A percentile compares a stretch with the other conserved stretches of the same genome.
phyloP scores from a whole-genome alignment of 371 early-diverging fungal species.

The Coemansia sp. region DNA sequence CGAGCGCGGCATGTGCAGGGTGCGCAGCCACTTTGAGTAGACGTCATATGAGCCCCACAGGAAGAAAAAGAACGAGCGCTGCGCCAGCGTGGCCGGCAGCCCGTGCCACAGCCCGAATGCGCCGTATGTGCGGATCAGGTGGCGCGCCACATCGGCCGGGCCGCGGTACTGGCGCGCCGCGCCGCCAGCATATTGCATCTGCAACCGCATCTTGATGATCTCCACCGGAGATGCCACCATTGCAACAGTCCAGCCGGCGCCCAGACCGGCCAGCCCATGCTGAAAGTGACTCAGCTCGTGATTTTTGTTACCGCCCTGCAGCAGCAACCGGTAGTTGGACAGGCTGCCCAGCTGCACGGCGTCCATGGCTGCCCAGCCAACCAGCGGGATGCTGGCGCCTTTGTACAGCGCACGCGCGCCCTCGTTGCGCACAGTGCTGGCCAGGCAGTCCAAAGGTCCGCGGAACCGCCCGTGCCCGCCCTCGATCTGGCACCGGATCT shows the following conservation, averaged over 20 bases:
- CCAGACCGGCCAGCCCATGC: slow-evolving; percentile 71
- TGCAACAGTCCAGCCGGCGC: slow-evolving; percentile 83
- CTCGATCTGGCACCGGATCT: slow-evolving; percentile 72
- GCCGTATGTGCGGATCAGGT: slow-evolving; percentile 76
- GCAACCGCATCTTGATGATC: slow-evolving; percentile 74
- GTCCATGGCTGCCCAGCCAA: slow-evolving; percentile 94
- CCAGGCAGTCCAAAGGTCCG: slow-evolving; percentile 84
- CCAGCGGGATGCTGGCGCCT: slow-evolving; percentile 88
- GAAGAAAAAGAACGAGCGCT: slow-evolving; percentile 85
- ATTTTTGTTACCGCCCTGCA: slow-evolving; percentile 67
- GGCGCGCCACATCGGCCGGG: slow-evolving; percentile 80
- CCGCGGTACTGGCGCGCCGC: slow-evolving; percentile 70
- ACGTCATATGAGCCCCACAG: slow-evolving; percentile 87
- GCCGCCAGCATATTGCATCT: slow-evolving; percentile 79
- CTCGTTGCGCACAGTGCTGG: slow-evolving; percentile 60
- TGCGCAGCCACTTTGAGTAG: slow-evolving; percentile 49
- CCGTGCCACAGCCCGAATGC: slow-evolving; percentile 81
- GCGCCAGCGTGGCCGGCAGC: slow-evolving; percentile 74
- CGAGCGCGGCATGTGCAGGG: slow-evolving; percentile 21
- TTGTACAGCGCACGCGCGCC: slow-evolving; percentile 83
- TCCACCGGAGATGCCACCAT: slow-evolving; percentile 93
- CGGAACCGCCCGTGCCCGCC: slow-evolving; percentile 76
- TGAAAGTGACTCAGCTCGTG: slow-evolving; percentile 61
- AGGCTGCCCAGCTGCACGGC: slow-evolving; percentile 80
- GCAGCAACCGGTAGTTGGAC: slow-evolving; percentile 70